Base-by-base conservation (phyloP, 495 filamentous ascomycete species). In the Letharia columbiana region DNA sequence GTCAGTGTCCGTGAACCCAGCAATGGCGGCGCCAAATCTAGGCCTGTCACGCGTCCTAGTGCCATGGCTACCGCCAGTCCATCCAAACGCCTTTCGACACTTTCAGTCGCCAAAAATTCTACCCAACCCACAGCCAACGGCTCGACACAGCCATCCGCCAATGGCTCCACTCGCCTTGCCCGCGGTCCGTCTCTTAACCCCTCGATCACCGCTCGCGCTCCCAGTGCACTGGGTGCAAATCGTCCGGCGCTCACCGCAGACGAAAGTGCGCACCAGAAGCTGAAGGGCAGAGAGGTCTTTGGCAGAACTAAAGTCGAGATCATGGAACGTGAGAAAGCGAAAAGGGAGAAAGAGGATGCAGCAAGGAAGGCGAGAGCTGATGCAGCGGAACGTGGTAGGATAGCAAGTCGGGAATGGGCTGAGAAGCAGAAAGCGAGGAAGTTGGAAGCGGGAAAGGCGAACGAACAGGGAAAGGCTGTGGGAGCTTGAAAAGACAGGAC, bases 401-500 rank as follows among this genome's bases (percentile, higher is more conserved):
- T 80, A 71, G 77, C 83, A 60, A 86, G 84, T 64, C 75, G 87
- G 44, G 84, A 87, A 75, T 91, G 88, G 88, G 87, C 87, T 6
- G 86, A 88, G 75, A 87, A 81, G 77, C 83, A 89, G 77, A 77
- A 75, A 73, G 69, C 69, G 56, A 81, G 73, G 75, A 77, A 77
- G 44, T 8, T 62, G 65, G 54, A 68, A 61, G 67, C 84, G 10
- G 84, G 85, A 74, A 86, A 80, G 76, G 82, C 86, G 75, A 75
- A 72, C 71, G 66, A 67, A 44, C 78, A 73, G 74, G 73, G 72
- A 28, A 45, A 59, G 61, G 33, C 35, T 42, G 57, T 44, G 23
- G 54, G 31, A 23, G 52, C 54, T 39, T 61, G 45, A 52, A 41
- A 39, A 3, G 35, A 35, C 35, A 35, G 52, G 9, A 17, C 6